These are phyloP conservation scores for Ramichloridium luteum DNA, from an alignment of 2,329 filamentous ascomycete species.

Conservation along the genomic window DNA sequence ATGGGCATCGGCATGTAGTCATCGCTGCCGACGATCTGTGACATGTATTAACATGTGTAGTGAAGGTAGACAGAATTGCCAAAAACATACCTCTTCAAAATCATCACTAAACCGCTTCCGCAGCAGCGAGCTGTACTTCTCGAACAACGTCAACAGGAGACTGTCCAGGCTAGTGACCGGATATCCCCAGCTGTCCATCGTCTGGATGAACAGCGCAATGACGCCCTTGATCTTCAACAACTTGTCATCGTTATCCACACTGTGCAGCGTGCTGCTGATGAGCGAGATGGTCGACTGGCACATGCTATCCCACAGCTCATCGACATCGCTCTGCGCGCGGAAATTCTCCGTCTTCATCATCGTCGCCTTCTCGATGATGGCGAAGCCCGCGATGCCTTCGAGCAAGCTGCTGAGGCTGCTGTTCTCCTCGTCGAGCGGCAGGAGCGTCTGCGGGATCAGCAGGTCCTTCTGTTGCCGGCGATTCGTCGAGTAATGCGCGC, in stretches of 20 bases:
- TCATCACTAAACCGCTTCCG: slow-evolving; percentile 89
- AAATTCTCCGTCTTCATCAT: slow-evolving; percentile 78
- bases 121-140: slow-evolving; percentile 83
- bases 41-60: too few relatives aligned
- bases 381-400: slow-evolving; percentile 90
- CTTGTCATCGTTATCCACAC: slow-evolving; percentile 77
- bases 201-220: slow-evolving; percentile 89
- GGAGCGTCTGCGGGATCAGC: slow-evolving; percentile 63
- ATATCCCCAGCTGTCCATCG: slow-evolving; percentile 95
- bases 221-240: slow-evolving; percentile 91
- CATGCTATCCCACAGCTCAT: slow-evolving; percentile 98
- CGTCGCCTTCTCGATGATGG: slow-evolving; percentile 89
- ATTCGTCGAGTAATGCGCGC: slow-evolving; percentile 81
- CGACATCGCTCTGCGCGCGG: slow-evolving; percentile 76
- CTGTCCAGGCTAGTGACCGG: slow-evolving; percentile 69
- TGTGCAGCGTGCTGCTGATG: slow-evolving; percentile 64
- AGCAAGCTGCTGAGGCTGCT: slow-evolving; percentile 77
- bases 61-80: too few relatives aligned
- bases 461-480: slow-evolving; percentile 85
- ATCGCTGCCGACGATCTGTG: slow-evolving; percentile 64
- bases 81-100: slow-evolving; percentile 62
- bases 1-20: slow-evolving; percentile 99
- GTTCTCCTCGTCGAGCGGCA: slow-evolving; percentile 70
- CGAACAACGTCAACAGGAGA: slow-evolving; percentile 78
- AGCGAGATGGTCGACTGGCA: slow-evolving; percentile 75